Conservation (phyloP, 2,329 filamentous ascomycete genomes). For the Zalaria sp. region DNA sequence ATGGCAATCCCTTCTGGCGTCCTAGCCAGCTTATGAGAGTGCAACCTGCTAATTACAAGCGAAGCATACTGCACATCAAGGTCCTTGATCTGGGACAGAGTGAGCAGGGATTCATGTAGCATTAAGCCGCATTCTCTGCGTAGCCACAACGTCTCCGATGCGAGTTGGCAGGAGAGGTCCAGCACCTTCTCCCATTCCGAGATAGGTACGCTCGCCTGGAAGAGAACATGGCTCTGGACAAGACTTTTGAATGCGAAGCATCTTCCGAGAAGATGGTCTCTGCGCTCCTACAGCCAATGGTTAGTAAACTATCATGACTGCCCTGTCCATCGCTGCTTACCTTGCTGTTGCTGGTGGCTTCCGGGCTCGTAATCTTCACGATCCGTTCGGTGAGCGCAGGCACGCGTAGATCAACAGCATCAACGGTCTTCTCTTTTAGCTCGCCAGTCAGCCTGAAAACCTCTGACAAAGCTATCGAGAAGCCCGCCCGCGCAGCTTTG, state of each 20-base stretch:
- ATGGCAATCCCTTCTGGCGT: constrained; percentile 82
- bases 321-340: constrained; percentile 21
- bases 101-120: constrained; percentile 52
- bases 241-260: constrained; percentile 81
- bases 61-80: constrained; percentile 3
- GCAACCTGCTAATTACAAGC: constrained; percentile 12
- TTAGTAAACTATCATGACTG: constrained; percentile 14
- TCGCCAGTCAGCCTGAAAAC: constrained; percentile 52
- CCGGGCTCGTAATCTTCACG: constrained; percentile 36
- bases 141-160: constrained; percentile 76
- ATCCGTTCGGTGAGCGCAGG: constrained; percentile 32
- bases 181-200: constrained; percentile 53
- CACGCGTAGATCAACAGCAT: constrained; percentile 2
- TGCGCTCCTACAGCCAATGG: constrained; percentile 51
- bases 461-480: constrained; percentile 78
- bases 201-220: constrained; percentile 39
- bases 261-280: constrained; percentile 72
- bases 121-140: constrained; percentile 77
- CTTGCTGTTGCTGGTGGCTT: constrained; percentile 29
- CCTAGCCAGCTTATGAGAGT: constrained; percentile 47
- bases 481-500: constrained; percentile 78
- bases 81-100: constrained; percentile 4
- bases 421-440: constrained; percentile 1
- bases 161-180: constrained; percentile 57
- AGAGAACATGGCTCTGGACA: constrained; percentile 62